Base-by-base conservation (phyloP, 306 rosid genomes). In the Fragaria iinumae region DNA sequence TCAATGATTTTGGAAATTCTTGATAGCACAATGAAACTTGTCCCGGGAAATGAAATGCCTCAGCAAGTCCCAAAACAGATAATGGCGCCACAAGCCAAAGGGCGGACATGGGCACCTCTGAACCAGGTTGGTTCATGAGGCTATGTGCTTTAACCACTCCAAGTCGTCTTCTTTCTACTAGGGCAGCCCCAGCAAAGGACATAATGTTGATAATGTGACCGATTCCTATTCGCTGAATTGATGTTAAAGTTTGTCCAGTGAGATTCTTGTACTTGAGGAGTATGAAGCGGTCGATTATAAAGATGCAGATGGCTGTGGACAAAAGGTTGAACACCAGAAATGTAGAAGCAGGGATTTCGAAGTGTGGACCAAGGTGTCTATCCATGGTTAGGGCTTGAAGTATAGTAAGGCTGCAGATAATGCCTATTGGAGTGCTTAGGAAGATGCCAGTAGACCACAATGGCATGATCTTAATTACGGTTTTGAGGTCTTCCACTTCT, bases 401-500 rank as follows among this genome's bases (percentile, higher is more conserved):
- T 32, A 77, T 38, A 8, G 69, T 16, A 6, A 75, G 67, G 71
- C 83, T 79, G 23, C 25, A 38, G 21, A 38, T 29, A 11, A 70
- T 55, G 21, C 71, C 83, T 1, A 75, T 36, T 29, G 80, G 23
- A 41, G 56, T 70, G 76, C 75, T 14, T 48, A 79, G 6, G 25
- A 64, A 76, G 52, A 83, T 69, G 41, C 86, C 72, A 2, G 80
- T 43, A 32, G 83, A 83, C 86, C 86, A 83, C 4, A 79, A 18
- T 43, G 83, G 78, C 27, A 83, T 49, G 59, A 79, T 79, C 67
- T 41, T 79, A 16, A 83, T 56, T 39, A 78, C 48, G 1, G 69
- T 53, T 71, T 83, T 83, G 52, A 83, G 83, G 74, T 75, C 83
- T 71, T 83, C 86, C 74, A 79, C 86, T 79, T 83, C 86, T 75